These are phyloP conservation scores for Eucalyptus caleyi DNA, from an alignment of 345 rosid species.

Conservation along the genomic window DNA sequence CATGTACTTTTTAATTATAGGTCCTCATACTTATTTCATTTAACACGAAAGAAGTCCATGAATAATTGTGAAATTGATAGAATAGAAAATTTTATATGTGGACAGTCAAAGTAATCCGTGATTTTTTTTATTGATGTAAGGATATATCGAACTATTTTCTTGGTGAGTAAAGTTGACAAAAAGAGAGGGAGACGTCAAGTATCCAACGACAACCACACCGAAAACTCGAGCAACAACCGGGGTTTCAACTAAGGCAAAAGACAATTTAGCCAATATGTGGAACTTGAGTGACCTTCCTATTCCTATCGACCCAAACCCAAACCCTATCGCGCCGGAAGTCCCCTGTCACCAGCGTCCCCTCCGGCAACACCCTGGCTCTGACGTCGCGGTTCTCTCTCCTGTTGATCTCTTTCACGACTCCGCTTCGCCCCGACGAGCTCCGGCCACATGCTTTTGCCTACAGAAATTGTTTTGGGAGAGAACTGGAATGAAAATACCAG, in stretches of 20 bases:
- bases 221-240: background rate
- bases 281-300: background rate
- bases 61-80: background rate
- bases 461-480: background rate
- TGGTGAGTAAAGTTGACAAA: background rate
- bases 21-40: background rate
- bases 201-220: background rate
- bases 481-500: background rate
- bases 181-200: background rate
- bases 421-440: background rate
- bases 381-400: background rate
- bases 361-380: background rate
- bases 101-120: background rate
- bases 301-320: background rate
- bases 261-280: background rate
- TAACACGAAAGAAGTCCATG: background rate
- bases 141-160: background rate
- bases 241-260: background rate
- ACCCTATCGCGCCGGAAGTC: background rate
- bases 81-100: background rate
- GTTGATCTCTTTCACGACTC: background rate
- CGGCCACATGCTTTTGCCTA: background rate
- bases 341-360: background rate
- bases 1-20: background rate
- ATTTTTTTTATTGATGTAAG: background rate